These are phyloP conservation scores for Letharia columbiana DNA, from an alignment of 495 filamentous ascomycete genomes.

Conservation along the genomic window DNA sequence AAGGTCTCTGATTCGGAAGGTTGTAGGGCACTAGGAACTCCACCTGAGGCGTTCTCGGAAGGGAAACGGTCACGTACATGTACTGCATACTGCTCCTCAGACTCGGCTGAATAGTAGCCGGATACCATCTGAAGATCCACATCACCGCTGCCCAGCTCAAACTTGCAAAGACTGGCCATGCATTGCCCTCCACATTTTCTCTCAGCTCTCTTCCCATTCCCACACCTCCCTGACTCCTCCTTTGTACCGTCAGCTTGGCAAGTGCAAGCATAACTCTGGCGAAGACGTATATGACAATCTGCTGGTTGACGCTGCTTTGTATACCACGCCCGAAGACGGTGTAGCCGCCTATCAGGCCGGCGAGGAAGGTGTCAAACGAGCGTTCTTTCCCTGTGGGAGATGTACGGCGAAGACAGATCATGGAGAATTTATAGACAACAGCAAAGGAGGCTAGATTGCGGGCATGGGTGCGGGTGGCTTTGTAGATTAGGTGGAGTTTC, in stretches of 20 bases:
- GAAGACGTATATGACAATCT: conserved; percentile 98
- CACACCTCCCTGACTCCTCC: conserved; percentile 38
- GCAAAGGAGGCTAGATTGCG: conserved; percentile 87
- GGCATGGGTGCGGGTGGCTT: conserved; percentile 84
- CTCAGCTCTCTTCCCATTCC: conserved; percentile 37
- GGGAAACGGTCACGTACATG: conserved; percentile 59
- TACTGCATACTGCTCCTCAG: conserved; percentile 96
- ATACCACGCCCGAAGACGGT: conserved; percentile 78
- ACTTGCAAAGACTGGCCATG: conserved; percentile 86
- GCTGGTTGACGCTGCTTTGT: conserved; percentile 79
- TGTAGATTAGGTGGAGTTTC: conserved; percentile 68
- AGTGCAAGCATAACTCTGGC: conserved; percentile 78
- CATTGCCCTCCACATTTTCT: conserved; percentile 52
- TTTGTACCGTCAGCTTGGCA: conserved; percentile 72
- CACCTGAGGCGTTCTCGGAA: neutral
- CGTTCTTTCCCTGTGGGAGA: conserved; percentile 54
- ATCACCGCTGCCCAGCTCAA: conserved; percentile 87
- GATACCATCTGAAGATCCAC: conserved; percentile 89
- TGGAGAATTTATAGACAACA: conserved; percentile 72
- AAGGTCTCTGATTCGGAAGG: conserved; percentile 23
- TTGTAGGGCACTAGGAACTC: neutral
- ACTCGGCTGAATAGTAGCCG: conserved; percentile 79
- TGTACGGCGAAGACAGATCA: conserved; percentile 59
- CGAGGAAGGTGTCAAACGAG: conserved; percentile 74
- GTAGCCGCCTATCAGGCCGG: conserved; percentile 89